phyloP scores from a whole-genome alignment of 202 grass and related monocot genomes.

The Setaria viridis region DNA sequence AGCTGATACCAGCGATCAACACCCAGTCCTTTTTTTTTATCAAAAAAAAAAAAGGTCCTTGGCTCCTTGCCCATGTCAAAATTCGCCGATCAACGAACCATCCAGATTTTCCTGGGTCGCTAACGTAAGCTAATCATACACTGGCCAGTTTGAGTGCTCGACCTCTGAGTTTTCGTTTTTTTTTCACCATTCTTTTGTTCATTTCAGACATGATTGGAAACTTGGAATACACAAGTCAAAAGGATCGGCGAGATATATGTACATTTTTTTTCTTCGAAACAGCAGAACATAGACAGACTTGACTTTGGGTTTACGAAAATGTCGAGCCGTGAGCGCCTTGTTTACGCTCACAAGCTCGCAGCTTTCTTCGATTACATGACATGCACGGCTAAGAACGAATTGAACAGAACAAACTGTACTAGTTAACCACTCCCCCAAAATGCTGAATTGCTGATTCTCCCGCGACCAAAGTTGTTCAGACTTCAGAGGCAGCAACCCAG shows the following conservation, averaged over 20 bases:
- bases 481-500: neutral
- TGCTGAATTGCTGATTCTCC: neutral
- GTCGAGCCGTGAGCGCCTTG: neutral
- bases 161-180: neutral
- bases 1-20: no score
- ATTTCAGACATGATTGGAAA: neutral
- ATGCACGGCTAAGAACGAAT: neutral
- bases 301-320: neutral
- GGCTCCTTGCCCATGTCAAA: neutral
- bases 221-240: neutral
- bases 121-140: neutral
- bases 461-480: neutral
- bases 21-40: no score
- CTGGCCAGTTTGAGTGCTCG: neutral
- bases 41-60: no score
- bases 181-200: neutral
- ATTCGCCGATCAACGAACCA: neutral
- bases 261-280: neutral
- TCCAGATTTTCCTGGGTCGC: neutral
- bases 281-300: neutral
- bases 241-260: neutral
- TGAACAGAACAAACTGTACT: neutral
- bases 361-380: neutral
- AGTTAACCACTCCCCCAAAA: neutral
- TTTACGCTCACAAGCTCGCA: constrained; percentile 22